Base-by-base conservation (phyloP, 2,329 filamentous ascomycete genomes). In the Beauveria pseudobassiana region DNA sequence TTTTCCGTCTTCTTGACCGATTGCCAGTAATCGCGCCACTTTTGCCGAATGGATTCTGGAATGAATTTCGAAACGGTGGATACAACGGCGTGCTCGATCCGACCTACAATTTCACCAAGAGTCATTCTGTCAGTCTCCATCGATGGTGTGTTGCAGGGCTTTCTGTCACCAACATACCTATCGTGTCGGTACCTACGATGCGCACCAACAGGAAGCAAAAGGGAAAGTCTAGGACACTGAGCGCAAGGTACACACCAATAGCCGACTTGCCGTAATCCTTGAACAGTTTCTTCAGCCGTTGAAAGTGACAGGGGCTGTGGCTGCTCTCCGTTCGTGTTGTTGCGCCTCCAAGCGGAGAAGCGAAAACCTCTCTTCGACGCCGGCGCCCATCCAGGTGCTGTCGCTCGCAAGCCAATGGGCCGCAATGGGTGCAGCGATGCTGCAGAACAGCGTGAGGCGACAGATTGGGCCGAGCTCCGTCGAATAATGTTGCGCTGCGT, bases 221-320 rank as follows among this genome's bases (percentile, higher is more conserved):
- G 0, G 95, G 95, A 66, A 98, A 96, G 76, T 99, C 95, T 57
- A 96, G 77, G 43, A 90, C 88, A 48, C 90, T 93, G 60, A 99
- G 77, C 1, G 80, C 81, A 12, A 97, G 75, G 74, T 99, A 99
- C 16, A 99, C 90, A n/a, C 92, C 93, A 5, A 97, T 75, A 1
- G 93, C 93, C 3, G 90, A 84, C 91, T 93, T 98, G 46, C 95
- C 95, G 74, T 99, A 99, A 74, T 98, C 93, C 65, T 88, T 87
- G 3, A 89, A 92, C 51, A 99, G 83, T 72, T 90, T 91, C 75
- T 88, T 92, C 71, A 98, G 78, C 28, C 88, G 83, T 65, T 86
- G 86, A 87, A 48, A 95, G 73, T 8, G 86, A 84, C 14, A 78
- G 74, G 10, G 65, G 68, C 65, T 71, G 63, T 18, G 38, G 1